These are phyloP conservation scores for Penicillium vulpinum DNA, from an alignment of 2,329 filamentous ascomycete genomes.

Conservation along the genomic window DNA sequence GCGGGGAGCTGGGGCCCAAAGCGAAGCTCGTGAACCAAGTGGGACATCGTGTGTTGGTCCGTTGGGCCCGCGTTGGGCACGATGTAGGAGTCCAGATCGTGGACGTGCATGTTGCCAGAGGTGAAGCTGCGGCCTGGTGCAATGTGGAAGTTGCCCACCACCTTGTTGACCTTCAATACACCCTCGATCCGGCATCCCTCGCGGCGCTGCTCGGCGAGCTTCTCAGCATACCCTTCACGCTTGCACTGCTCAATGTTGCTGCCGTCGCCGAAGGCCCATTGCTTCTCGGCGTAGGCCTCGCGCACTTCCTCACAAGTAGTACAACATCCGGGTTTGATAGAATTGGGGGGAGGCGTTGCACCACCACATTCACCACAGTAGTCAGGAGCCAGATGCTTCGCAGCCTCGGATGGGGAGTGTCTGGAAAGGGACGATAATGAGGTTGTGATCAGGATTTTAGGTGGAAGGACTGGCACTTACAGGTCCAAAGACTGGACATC, in stretches of 20 bases:
- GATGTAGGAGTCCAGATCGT: slow-evolving; percentile 96
- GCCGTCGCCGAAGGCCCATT: slow-evolving; percentile 92
- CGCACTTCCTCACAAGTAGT: slow-evolving; percentile 96
- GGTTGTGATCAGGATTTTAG: background rate
- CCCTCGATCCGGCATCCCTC: slow-evolving; percentile 97
- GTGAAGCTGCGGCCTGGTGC: slow-evolving; percentile 95
- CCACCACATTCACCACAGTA: slow-evolving; percentile 97
- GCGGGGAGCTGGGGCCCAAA: slow-evolving; percentile 92
- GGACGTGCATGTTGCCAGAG: slow-evolving; percentile 94
- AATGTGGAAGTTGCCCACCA: slow-evolving; percentile 97
- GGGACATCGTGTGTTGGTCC: slow-evolving; percentile 80
- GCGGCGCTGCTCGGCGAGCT: slow-evolving; percentile 78
- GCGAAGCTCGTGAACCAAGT: slow-evolving; percentile 82
- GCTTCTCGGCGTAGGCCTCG: slow-evolving; percentile 84
- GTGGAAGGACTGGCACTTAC: slow-evolving; percentile 46
- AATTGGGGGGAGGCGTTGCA: slow-evolving; percentile 67
- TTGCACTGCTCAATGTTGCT: slow-evolving; percentile 93
- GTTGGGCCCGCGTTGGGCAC: slow-evolving; percentile 61
- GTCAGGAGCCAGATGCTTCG: slow-evolving; percentile 77
- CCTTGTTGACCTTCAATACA: slow-evolving; percentile 92
- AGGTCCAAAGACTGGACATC: slow-evolving; percentile 68
- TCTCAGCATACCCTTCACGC: slow-evolving; percentile 89
- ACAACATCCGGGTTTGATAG: slow-evolving; percentile 83
- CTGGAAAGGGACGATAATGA: slow-evolving; percentile 41
- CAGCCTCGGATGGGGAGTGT: slow-evolving; percentile 66